A percentile compares a stretch with the other conserved stretches of the same genome.
Conservation (phyloP, 495 filamentous ascomycete species). For the Annulohypoxylon nitens region DNA sequence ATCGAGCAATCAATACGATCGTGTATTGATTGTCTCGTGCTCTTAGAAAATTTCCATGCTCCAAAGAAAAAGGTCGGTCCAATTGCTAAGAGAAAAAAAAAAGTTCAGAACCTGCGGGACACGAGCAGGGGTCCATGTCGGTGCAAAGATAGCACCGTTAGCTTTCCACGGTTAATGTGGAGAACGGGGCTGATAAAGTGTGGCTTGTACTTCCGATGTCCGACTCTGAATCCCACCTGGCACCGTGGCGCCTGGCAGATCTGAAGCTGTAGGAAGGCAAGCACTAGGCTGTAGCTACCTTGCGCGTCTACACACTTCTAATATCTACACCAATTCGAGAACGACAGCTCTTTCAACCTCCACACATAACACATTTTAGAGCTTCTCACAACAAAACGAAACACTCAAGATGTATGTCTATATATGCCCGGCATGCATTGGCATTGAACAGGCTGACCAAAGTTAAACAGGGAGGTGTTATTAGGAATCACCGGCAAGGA, state of each 20-base stretch:
- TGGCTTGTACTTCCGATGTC: constrained; percentile 42
- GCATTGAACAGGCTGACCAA: constrained; percentile 22
- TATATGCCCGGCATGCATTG: neutral
- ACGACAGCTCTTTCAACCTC: constrained; percentile 35
- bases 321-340: constrained; percentile 22
- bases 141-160: constrained; percentile 18
- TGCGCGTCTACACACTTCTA: constrained; percentile 49
- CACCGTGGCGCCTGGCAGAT: neutral
- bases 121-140: constrained; percentile 33
- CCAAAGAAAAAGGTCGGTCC: constrained; percentile 39
- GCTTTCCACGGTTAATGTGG: constrained; percentile 20
- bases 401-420: constrained; percentile 52
- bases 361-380: constrained; percentile 18
- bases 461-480: constrained; percentile 85
- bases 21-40: constrained; percentile 37
- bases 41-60: constrained; percentile 42
- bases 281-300: constrained; percentile 56
- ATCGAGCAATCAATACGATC: constrained; percentile 32
- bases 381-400: constrained; percentile 13
- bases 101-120: constrained; percentile 46
- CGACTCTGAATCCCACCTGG: constrained; percentile 21
- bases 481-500: constrained; percentile 98
- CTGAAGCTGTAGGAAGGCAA: constrained; percentile 37
- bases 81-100: constrained; percentile 45
- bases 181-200: constrained; percentile 31